Percentiles rank a stretch among this genome's conserved stretches.
phyloP scores from a whole-genome alignment of 176 grass and related monocot genomes.

The Melocanna baccifera region DNA sequence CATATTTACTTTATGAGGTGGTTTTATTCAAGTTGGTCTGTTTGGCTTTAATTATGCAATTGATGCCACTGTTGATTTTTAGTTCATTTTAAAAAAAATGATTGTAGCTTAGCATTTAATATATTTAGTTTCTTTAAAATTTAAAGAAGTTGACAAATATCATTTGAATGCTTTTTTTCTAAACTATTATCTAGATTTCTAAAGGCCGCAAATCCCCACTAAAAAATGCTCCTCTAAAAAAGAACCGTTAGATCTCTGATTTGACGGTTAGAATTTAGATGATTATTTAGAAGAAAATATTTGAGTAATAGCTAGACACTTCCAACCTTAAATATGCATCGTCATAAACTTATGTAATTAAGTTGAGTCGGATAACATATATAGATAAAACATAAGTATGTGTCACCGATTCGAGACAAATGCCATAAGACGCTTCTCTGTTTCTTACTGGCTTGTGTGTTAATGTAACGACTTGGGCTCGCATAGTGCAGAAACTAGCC shows the following conservation, averaged over 20 bases:
- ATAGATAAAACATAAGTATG: background rate
- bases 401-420: background rate
- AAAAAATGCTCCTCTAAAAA: too few species aligned
- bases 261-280: too few species aligned
- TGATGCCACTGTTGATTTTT: background rate
- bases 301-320: too few species aligned
- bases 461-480: background rate
- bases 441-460: background rate
- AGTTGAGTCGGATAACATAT: background rate
- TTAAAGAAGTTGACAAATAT: too few species aligned
- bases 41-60: background rate
- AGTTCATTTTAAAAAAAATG: background rate
- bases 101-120: background rate
- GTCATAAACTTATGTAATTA: too few species aligned
- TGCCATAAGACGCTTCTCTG: background rate
- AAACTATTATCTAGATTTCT: too few species aligned
- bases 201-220: too few species aligned
- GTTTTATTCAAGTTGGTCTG: background rate
- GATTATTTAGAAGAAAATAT: too few species aligned
- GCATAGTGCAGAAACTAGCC: background rate
- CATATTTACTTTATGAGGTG: background rate
- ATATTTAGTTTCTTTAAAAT: background rate
- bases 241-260: too few species aligned
- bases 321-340: too few species aligned
- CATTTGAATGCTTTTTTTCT: too few species aligned